phyloP scores from a whole-genome alignment of 495 filamentous ascomycete species.

The Parmelia sp. region DNA sequence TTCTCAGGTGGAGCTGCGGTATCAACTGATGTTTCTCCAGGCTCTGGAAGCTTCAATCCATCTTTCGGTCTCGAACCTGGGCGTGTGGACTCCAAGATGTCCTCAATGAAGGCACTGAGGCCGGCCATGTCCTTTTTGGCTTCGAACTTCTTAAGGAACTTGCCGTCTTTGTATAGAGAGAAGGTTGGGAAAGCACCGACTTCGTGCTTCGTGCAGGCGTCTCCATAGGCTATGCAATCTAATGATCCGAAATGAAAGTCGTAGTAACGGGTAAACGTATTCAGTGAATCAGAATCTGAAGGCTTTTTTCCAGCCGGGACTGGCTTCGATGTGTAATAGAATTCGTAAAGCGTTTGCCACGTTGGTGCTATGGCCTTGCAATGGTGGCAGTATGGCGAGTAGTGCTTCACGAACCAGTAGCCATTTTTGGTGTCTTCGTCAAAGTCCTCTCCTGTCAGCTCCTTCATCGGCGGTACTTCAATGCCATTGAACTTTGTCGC shows the following conservation, averaged over 20 bases:
- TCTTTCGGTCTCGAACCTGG: conserved; percentile 68
- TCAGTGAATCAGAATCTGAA: conserved; percentile 45
- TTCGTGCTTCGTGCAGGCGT: conserved; percentile 60
- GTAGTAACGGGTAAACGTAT: conserved; percentile 67
- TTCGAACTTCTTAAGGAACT: conserved; percentile 51
- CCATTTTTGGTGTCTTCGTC: conserved; percentile 55
- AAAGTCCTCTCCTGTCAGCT: conserved; percentile 52
- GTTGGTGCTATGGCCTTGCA: conserved; percentile 74
- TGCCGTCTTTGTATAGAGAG: conserved; percentile 75
- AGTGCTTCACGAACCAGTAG: conserved; percentile 71
- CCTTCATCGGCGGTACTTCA: conserved; percentile 65
- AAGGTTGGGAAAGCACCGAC: conserved; percentile 68
- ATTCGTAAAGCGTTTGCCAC: conserved; percentile 92
- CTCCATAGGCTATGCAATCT: conserved; percentile 75
- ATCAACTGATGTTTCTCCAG: conserved; percentile 48
- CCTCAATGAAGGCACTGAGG: conserved; percentile 66
- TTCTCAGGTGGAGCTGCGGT: conserved; percentile 37
- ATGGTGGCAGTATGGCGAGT: conserved; percentile 72
- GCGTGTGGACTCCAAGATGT: conserved; percentile 65
- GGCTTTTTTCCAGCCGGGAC: conserved; percentile 40
- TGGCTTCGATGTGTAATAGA: conserved; percentile 87
- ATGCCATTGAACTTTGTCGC: conserved; percentile 72
- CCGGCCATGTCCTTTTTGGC: conserved; percentile 56
- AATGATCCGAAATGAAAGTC: conserved; percentile 82
- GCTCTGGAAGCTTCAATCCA: conserved; percentile 55